Conservation (phyloP, 2,329 filamentous ascomycete species). For the Daldinia sp. region DNA sequence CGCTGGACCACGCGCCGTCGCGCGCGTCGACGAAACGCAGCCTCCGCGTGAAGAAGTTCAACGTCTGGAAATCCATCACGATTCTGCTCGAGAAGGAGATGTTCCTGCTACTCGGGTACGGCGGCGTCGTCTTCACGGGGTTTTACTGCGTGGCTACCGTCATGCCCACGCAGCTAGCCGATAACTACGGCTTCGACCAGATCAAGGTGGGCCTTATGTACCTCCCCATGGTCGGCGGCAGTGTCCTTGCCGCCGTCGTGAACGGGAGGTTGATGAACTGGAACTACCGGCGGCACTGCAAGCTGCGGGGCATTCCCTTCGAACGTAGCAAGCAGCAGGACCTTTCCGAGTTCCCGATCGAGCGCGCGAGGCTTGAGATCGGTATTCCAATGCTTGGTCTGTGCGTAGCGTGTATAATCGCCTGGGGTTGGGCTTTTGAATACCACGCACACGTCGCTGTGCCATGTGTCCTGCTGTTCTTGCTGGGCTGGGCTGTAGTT, state of each 20-base stretch:
- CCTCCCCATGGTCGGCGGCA: constrained; percentile 55
- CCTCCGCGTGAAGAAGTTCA: constrained; percentile 47
- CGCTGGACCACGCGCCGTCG: constrained; percentile 30
- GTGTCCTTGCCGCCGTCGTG: constrained; percentile 51
- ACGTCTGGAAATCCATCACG: constrained; percentile 51
- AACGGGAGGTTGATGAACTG: constrained; percentile 67
- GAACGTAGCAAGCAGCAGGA: constrained; percentile 59
- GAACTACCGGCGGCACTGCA: constrained; percentile 69
- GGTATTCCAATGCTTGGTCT: constrained; percentile 58
- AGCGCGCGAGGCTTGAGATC: constrained; percentile 53
- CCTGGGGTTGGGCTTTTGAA: constrained; percentile 55
- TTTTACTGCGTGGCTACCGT: constrained; percentile 54
- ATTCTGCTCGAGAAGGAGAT: constrained; percentile 55
- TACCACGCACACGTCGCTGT: constrained; percentile 51
- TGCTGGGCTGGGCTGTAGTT: constrained; percentile 53
- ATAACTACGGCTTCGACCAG: constrained; percentile 68
- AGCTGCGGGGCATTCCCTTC: constrained; percentile 61
- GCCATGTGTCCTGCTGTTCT: constrained; percentile 53
- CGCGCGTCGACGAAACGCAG: constrained; percentile 34
- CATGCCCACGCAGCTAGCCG: constrained; percentile 49
- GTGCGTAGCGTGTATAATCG: constrained; percentile 55
- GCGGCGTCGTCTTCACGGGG: constrained; percentile 52
- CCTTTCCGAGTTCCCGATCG: constrained; percentile 51
- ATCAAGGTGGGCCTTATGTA: constrained; percentile 58
- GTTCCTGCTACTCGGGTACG: constrained; percentile 52